These are phyloP conservation scores for Evansstolkia leycettana DNA, from an alignment of 495 filamentous ascomycete genomes.

Conservation along the genomic window DNA sequence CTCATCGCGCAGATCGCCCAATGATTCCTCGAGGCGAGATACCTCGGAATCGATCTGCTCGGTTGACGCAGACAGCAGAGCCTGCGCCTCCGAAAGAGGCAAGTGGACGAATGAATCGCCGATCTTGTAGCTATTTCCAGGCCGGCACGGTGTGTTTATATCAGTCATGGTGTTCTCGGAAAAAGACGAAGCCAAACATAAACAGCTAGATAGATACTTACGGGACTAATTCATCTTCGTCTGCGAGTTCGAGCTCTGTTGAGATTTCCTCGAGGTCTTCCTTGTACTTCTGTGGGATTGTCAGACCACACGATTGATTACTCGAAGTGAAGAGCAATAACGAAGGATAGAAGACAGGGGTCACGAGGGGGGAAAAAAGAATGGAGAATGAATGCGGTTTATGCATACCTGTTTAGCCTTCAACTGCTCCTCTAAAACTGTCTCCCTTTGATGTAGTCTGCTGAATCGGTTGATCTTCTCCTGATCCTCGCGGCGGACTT, in stretches of 20 bases:
- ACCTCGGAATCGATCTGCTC: constrained; percentile 67
- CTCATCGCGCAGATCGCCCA: constrained; percentile 64
- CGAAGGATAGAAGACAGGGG: neutral
- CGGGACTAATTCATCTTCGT: constrained; percentile 91
- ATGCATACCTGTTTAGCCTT: constrained; percentile 62
- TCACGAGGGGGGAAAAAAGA: neutral
- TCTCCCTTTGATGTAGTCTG: constrained; percentile 78
- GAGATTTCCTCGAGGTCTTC: constrained; percentile 91
- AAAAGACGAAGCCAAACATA: too few relatives aligned
- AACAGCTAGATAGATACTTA: constrained; percentile 28
- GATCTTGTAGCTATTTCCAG: constrained; percentile 74
- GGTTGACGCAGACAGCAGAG: constrained; percentile 60
- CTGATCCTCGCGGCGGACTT: constrained; percentile 92
- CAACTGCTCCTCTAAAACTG: constrained; percentile 65
- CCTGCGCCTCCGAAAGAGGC: constrained; percentile 70
- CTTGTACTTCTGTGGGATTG: constrained; percentile 72
- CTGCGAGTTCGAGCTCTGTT: constrained; percentile 82
- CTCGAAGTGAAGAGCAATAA: neutral
- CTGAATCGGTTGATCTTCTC: constrained; percentile 99
- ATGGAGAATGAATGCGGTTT: neutral
- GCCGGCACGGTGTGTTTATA: neutral
- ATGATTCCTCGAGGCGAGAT: constrained; percentile 57
- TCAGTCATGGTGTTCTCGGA: neutral
- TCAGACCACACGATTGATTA: constrained; percentile 2
- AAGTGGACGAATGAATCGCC: constrained; percentile 90